These are phyloP conservation scores for Penicillium argentinense DNA, from an alignment of 495 filamentous ascomycete genomes.

Conservation along the genomic window DNA sequence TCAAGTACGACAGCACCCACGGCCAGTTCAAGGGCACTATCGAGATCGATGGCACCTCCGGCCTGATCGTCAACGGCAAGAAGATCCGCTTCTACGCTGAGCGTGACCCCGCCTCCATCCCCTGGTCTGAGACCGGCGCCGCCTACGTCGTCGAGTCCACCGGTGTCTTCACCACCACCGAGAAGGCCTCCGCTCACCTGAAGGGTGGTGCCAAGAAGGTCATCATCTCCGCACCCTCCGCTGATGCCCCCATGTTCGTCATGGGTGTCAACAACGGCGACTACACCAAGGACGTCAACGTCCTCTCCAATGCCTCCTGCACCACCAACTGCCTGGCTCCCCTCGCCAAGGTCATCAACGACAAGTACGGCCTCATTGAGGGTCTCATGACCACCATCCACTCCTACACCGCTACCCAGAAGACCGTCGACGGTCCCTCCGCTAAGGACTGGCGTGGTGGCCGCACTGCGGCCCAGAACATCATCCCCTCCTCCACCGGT, in stretches of 20 bases:
- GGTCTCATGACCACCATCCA: slow-evolving; percentile 99
- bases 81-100: slow-evolving; percentile 92
- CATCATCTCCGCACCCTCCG: slow-evolving; percentile 98
- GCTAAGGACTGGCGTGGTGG: slow-evolving; percentile 99
- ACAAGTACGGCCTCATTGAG: slow-evolving; percentile 96
- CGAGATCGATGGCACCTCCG: slow-evolving; percentile 62
- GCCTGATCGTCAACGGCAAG: slow-evolving; percentile 93
- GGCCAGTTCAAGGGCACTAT: slow-evolving; percentile 94
- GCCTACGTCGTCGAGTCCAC: slow-evolving; percentile 98
- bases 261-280: slow-evolving; percentile 97
- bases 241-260: slow-evolving; percentile 99
- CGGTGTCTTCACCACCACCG: slow-evolving; percentile 98
- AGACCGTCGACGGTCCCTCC: slow-evolving; percentile 97
- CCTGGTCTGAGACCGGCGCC: slow-evolving; percentile 85
- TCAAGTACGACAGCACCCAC: slow-evolving; percentile 98
- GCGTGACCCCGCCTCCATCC: slow-evolving; percentile 87
- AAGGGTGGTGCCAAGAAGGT: slow-evolving; percentile 99
- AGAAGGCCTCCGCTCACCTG: slow-evolving; percentile 93
- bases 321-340: slow-evolving; percentile 99
- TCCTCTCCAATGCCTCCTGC: slow-evolving; percentile 99
- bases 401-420: slow-evolving; percentile 99
- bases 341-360: slow-evolving; percentile 97
- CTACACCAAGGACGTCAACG: slow-evolving; percentile 84
- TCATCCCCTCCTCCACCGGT: slow-evolving; percentile 98
- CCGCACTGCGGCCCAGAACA: slow-evolving; percentile 97